Evolutionary conservation across 768 basidiomycete genomes (phyloP), one percentile per base, ranked within the genome.

Genomic region (Suillus subluteus): DNA sequence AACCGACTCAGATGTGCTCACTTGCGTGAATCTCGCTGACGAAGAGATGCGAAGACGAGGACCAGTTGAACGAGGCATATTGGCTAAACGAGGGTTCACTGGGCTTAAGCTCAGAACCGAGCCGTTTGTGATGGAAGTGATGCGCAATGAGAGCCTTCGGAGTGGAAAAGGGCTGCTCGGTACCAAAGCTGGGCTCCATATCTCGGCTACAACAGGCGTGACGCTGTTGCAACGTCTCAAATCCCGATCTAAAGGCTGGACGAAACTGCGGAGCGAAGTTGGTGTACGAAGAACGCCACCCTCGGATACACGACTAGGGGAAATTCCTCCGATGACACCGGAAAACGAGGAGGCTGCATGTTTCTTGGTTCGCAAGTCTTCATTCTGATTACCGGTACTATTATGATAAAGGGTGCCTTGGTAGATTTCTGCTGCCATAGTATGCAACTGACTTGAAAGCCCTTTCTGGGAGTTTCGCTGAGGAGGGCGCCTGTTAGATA

Each of bases 401-500:
- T 58, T 13, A 8, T 11, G 3, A 37, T 18, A 37, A 35, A 59
- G n/a, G 35, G 18, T 30, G n/a, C 12, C 30, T 38, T 12, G 37
- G 16, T n/a, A 23, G 58, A 12, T 26, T 62, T 13, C 44, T 35
- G 38, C n/a, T 63, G 40, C 6, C 59, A 35, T 15, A 23, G 23
- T 50, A 18, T 18, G 56, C 37, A 15, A 15, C 12, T 40, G 56
- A n/a, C n/a, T 41, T 21, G 54, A 23, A 16, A 59, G 9, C 13
- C 21, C 23, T 16, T 48, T 30, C 64, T 46, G 58, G 37, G 23
- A 41, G 26, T 16, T 16, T 30, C 62, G 38, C 16, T 63, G 37
- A 7, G 40, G 62, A n/a, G 2, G 40, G 59, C 40, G 62, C 35
- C 62, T 64, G 64, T 44, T 26, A 32, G 26, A 40, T 30, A 62